phyloP scores from a whole-genome alignment of 192 early-diverging fungal genomes.

The Chytriomyces confervae region DNA sequence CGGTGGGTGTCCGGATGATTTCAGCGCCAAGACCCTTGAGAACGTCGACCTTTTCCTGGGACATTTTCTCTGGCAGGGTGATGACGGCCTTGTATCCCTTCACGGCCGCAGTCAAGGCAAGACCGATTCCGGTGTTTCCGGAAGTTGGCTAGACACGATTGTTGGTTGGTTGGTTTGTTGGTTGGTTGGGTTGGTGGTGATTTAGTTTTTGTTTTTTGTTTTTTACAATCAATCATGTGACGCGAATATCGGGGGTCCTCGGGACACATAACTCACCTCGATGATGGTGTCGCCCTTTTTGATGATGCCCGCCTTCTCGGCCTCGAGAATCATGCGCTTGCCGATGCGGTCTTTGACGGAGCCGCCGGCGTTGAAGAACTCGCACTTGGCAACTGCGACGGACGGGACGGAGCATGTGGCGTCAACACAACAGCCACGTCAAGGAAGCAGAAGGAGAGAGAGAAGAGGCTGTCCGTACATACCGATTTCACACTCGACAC shows the following conservation, averaged over 20 bases:
- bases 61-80: slow-evolving; percentile 99
- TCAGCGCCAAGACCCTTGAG: slow-evolving; percentile 97
- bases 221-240: neutral
- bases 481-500: slow-evolving; percentile 84
- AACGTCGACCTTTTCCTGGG: slow-evolving; percentile 98
- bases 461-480: slow-evolving; percentile 60
- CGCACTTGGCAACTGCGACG: slow-evolving; percentile 82
- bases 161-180: no score
- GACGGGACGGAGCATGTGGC: slow-evolving; percentile 11
- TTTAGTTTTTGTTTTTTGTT: no score
- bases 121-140: slow-evolving; percentile 99
- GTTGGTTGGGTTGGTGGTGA: no score
- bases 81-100: slow-evolving; percentile 99
- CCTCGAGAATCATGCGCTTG: slow-evolving; percentile 94
- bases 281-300: slow-evolving; percentile 95
- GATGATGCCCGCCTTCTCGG: slow-evolving; percentile 88
- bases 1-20: slow-evolving; percentile 98
- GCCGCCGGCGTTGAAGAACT: slow-evolving; percentile 98
- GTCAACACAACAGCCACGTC: neutral
- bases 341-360: slow-evolving; percentile 99
- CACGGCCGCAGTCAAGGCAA: slow-evolving; percentile 95
- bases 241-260: neutral
- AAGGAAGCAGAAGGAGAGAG: neutral
- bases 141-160: slow-evolving; percentile 74
- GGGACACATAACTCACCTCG: slow-evolving; percentile 61